Evolutionary conservation across 1,284 basidiomycete species (phyloP).

Genomic region (Microbotryum saponariae): DNA sequence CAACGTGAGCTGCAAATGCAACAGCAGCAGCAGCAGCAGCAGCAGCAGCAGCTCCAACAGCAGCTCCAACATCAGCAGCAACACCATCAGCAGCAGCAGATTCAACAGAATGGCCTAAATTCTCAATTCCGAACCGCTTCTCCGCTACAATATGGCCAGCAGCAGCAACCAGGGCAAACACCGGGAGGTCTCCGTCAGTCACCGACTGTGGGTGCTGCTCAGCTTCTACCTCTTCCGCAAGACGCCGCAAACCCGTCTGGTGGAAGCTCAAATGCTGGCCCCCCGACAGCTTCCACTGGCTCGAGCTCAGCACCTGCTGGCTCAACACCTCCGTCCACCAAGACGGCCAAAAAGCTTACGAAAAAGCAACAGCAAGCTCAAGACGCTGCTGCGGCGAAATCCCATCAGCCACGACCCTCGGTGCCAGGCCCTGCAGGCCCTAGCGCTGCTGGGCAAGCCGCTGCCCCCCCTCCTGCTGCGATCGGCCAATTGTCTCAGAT

Average conservation of each 20-base stretch:
- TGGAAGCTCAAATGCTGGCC: too few relatives aligned
- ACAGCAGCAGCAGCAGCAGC: constrained; percentile 5
- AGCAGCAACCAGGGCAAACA: not conserved
- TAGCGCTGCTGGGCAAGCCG: too few relatives aligned
- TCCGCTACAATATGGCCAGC: constrained; percentile 1
- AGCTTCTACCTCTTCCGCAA: too few relatives aligned
- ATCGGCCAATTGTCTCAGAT: not conserved
- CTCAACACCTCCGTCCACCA: too few relatives aligned
- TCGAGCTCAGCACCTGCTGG: too few relatives aligned
- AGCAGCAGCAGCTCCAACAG: constrained; percentile 9
- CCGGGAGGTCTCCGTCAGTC: too few relatives aligned
- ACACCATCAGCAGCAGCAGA: constrained; percentile 2
- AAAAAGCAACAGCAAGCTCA: constrained; percentile 22
- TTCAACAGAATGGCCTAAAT: not conserved
- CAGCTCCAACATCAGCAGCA: not conserved
- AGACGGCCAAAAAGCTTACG: constrained; percentile 20
- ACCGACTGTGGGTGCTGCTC: too few relatives aligned
- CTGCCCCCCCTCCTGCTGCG: too few relatives aligned
- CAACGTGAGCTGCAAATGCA: constrained; percentile 11
- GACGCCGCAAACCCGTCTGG: too few relatives aligned
- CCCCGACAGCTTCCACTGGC: too few relatives aligned
- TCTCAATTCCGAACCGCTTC: constrained; percentile 4
- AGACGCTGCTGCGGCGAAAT: not conserved
- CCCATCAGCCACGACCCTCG: not conserved
- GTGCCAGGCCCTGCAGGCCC: too few relatives aligned